These are phyloP conservation scores for Mimosa bimucronata DNA, from an alignment of 306 rosid species.

Conservation along the genomic window DNA sequence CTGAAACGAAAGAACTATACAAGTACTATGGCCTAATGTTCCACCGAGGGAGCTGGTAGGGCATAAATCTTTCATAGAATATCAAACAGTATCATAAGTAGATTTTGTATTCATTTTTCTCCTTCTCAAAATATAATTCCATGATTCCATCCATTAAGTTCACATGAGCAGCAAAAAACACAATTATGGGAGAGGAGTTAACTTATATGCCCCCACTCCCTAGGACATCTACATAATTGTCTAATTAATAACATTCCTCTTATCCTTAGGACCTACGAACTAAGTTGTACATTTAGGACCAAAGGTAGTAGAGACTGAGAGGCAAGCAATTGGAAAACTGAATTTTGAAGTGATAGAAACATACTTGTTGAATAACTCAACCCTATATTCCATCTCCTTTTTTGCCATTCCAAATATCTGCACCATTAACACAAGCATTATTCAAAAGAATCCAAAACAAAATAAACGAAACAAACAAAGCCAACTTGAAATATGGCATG, in stretches of 20 bases:
- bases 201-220: neutral
- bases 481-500: neutral
- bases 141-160: neutral
- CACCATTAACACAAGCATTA: conserved; percentile 28
- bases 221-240: neutral
- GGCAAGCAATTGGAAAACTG: neutral
- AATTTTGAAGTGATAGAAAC: conserved; percentile 35
- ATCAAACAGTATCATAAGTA: neutral
- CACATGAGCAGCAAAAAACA: neutral
- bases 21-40: neutral
- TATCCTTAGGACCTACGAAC: no score
- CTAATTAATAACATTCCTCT: neutral
- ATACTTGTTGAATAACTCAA: conserved; percentile 93
- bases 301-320: no score
- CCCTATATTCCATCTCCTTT: conserved; percentile 98
- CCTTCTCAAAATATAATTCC: neutral
- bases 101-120: neutral
- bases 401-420: conserved; percentile 99
- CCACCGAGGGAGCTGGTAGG: neutral
- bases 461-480: neutral
- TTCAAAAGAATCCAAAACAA: conserved; percentile 10
- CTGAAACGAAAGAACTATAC: neutral
- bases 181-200: neutral
- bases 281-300: no score
- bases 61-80: neutral